Percentiles rank a stretch among this genome's conserved stretches.
These are phyloP conservation scores for Pichia sp. DNA, from an alignment of 1,139 yeast genomes.

Conservation along the genomic window DNA sequence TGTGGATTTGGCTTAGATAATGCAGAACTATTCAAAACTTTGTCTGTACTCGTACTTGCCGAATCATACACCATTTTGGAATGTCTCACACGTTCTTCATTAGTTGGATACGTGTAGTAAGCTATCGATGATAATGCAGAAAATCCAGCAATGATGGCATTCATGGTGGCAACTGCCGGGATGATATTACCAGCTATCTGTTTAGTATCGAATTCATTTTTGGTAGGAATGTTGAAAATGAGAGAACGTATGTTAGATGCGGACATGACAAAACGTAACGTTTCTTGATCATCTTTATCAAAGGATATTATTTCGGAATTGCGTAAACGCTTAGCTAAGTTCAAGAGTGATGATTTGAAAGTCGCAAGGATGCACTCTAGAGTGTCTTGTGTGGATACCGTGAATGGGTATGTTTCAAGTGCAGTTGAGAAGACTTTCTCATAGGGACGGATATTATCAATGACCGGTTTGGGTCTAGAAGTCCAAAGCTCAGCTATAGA, in stretches of 20 bases:
- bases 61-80: conserved; percentile 60
- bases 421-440: background rate
- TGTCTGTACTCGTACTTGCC: conserved; percentile 49
- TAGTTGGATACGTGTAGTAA: conserved; percentile 30
- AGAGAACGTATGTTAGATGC: conserved; percentile 77
- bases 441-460: conserved; percentile 2
- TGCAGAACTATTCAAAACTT: conserved; percentile 59
- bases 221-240: conserved; percentile 64
- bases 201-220: conserved; percentile 81
- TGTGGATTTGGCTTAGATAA: conserved; percentile 54
- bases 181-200: conserved; percentile 96
- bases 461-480: conserved; percentile 53
- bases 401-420: background rate
- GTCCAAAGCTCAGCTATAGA: conserved; percentile 76
- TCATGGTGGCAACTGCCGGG: conserved; percentile 97
- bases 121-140: conserved; percentile 68
- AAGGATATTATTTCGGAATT: conserved; percentile 48
- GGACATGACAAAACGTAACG: conserved; percentile 80
- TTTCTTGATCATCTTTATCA: conserved; percentile 93
- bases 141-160: conserved; percentile 90
- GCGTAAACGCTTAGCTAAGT: conserved; percentile 44
- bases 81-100: conserved; percentile 23
- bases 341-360: conserved; percentile 42
- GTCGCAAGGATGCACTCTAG: conserved; percentile 71
- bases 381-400: conserved; percentile 41